Evolutionary conservation across 352 stramenopile genomes (phyloP), one percentile per base, ranked within the genome.

Genomic region (Globisporangium acanthophoron): DNA sequence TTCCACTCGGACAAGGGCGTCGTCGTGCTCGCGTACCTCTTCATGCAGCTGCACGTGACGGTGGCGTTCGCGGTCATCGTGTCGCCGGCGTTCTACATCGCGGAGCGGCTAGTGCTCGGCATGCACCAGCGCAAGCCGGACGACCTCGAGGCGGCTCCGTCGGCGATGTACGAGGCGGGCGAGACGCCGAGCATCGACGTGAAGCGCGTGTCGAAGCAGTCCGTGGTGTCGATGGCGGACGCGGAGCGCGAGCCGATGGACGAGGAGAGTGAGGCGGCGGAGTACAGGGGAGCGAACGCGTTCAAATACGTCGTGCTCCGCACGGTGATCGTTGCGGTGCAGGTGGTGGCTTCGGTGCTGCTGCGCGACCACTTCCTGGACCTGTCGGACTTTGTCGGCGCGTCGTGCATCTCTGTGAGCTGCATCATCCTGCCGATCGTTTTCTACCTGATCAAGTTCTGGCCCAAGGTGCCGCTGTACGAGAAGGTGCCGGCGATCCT

Each of bases 71-170:
- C 69, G 20, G 74, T 80, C 18, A 65, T 86, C 9, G 63, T 81
- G 52, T 65, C 71, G 44, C 78, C 78, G 16, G 69, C 75, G 9
- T 80, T 87, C 59, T 89, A 70, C 72, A 76, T 86, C 44, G 57
- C 72, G 15, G 79, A 89, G 55, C 77, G 79, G 61, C 46, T 85
- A 0, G 47, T 89, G 20, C 57, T 90, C 5, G 77, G 79, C 44
- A 85, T 90, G 73, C 80, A 90, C 67, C 62, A 80, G 57, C 39
- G 50, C 24, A 64, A 67, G 53, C 4, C 24, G 3, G 56, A 67
- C 5, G 64, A 74, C 45, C 21, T 64, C 1, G 61, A 69, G 41
- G 33, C 52, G 24, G 24, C 24, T 27, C 24, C 24, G 24, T 27
- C 24, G 24, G 24, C 9, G 44, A 54, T 44, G 24, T 60, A 61